These are phyloP conservation scores for Sutorius australiensis DNA, from an alignment of 768 basidiomycete genomes.

Conservation along the genomic window DNA sequence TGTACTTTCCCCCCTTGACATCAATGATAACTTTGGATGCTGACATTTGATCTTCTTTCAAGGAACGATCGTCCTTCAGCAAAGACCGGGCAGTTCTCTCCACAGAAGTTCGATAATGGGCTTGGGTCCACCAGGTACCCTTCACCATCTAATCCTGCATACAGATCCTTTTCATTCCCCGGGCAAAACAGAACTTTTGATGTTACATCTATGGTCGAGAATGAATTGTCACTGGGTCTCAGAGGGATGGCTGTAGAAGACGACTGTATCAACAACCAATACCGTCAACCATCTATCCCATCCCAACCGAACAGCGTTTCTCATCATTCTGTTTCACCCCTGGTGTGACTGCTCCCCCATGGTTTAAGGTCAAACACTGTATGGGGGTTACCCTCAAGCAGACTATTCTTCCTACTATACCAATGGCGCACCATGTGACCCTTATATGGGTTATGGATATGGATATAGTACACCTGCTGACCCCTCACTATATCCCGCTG, in stretches of 20 bases:
- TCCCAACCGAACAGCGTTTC: constrained; percentile 30
- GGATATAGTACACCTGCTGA: too few species aligned
- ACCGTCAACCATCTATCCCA: constrained; percentile 35
- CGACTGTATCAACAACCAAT: constrained; percentile 39
- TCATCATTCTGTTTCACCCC: constrained; percentile 33
- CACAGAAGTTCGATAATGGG: constrained; percentile 50
- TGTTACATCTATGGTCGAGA: too few species aligned
- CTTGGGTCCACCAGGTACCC: constrained; percentile 39
- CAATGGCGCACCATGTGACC: too few species aligned
- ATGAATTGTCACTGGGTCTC: too few species aligned
- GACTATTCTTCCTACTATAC: too few species aligned
- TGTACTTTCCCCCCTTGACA: too few species aligned
- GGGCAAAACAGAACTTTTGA: constrained; percentile 36
- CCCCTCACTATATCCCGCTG: too few species aligned
- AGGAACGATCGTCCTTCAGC: constrained; percentile 42
- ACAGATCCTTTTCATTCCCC: constrained; percentile 28
- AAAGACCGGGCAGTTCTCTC: constrained; percentile 50
- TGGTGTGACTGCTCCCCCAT: constrained; percentile 41
- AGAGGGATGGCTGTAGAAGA: constrained; percentile 62
- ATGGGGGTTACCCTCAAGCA: constrained; percentile 46
- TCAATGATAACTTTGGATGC: too few species aligned
- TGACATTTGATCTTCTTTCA: too few species aligned
- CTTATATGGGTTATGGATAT: too few species aligned
- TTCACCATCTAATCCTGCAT: too few species aligned
- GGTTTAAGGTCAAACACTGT: constrained; percentile 45